These are phyloP conservation scores for Camelina neglecta DNA, from an alignment of 345 rosid genomes.

Conservation along the genomic window DNA sequence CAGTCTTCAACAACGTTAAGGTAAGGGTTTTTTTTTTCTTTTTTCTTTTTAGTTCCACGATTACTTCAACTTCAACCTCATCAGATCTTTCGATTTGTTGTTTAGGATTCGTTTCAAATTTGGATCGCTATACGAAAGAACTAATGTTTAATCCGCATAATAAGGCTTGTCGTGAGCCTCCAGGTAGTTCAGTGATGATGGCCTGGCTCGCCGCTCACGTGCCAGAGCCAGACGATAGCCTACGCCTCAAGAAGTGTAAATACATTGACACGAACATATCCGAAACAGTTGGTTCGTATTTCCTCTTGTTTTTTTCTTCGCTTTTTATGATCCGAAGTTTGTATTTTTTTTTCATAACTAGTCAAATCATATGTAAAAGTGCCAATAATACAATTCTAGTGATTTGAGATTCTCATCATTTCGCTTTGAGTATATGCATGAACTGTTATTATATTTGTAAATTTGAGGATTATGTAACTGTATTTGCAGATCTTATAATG, in stretches of 20 bases:
- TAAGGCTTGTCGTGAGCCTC: slow-evolving; percentile 44
- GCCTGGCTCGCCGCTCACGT: slow-evolving; percentile 90
- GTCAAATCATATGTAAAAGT: no score
- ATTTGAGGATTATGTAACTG: neutral
- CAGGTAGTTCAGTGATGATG: slow-evolving; percentile 75
- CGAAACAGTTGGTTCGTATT: slow-evolving; percentile 68
- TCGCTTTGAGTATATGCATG: no score
- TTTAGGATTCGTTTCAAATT: neutral
- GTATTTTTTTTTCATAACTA: no score
- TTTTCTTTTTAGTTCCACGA: no score
- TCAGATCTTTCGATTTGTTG: no score
- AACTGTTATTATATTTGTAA: no score
- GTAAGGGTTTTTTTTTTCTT: no score
- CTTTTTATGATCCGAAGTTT: neutral
- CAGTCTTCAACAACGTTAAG: no score
- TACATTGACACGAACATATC: slow-evolving; percentile 71
- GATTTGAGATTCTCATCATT: no score
- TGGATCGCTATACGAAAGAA: neutral
- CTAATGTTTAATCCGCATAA: slow-evolving; percentile 52
- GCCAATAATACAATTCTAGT: no score
- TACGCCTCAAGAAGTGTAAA: slow-evolving; percentile 70
- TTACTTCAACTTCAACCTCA: no score
- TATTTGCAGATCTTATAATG: slow-evolving; percentile 65
- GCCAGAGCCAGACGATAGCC: slow-evolving; percentile 47
- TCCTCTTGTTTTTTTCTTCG: neutral